Conservation (phyloP, 352 stramenopile genomes). For the Pythium aquatile region DNA sequence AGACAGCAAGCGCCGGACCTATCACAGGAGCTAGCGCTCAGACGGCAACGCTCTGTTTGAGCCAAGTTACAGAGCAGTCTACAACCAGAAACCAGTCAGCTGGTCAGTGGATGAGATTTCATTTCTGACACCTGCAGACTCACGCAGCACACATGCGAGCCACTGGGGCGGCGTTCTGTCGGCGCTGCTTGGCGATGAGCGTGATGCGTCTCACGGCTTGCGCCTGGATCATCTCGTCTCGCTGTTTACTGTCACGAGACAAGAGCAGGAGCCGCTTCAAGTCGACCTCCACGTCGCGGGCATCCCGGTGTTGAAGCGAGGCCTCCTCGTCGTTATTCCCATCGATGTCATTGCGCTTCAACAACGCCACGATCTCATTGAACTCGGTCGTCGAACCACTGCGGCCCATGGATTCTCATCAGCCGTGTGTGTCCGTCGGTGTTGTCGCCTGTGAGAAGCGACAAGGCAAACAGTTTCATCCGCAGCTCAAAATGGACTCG, state of each 20-base stretch:
- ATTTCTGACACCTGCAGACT: not conserved
- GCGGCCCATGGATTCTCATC: slow-evolving; percentile 1
- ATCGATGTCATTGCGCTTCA: slow-evolving; percentile 48
- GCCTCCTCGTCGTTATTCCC: slow-evolving; percentile 3
- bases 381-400: slow-evolving; percentile 22
- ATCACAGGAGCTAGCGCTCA: slow-evolving; percentile 64
- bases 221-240: slow-evolving; percentile 57
- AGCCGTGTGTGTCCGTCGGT: not conserved
- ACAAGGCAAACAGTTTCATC: not conserved
- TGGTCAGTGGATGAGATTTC: slow-evolving; percentile 2
- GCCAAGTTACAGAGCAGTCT: slow-evolving; percentile 71
- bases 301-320: slow-evolving; percentile 25
- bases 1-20: slow-evolving; percentile 25
- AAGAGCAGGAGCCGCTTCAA: slow-evolving; percentile 55
- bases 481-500: not conserved
- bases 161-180: slow-evolving; percentile 30
- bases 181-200: slow-evolving; percentile 36
- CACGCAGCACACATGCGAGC: slow-evolving; percentile 8
- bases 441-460: not conserved
- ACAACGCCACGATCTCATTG: slow-evolving; percentile 54
- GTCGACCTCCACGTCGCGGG: slow-evolving; percentile 46
- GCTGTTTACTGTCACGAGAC: slow-evolving; percentile 41
- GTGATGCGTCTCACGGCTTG: slow-evolving; percentile 54
- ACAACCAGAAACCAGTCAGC: not conserved
- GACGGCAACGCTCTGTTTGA: slow-evolving; percentile 43